Base-by-base conservation (phyloP, 2,329 filamentous ascomycete species). In the Pezizomycotina sp. region DNA sequence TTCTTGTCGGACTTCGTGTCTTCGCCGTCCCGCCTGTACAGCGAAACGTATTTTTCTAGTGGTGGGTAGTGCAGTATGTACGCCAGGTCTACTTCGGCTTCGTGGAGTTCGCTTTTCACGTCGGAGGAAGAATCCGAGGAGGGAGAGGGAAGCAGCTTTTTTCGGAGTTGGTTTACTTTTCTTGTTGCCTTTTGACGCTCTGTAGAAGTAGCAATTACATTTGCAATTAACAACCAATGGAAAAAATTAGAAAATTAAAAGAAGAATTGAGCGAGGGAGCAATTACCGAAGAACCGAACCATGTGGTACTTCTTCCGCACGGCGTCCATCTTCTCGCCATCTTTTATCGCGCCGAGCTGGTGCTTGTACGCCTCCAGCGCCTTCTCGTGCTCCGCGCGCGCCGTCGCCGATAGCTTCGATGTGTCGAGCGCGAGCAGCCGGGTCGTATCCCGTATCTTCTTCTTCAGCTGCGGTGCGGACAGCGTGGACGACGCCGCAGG, bases 261-360 rank as follows among this genome's bases (percentile, higher is more conserved):
- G n/a, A n/a, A n/a, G n/a, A n/a, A n/a, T n/a, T n/a, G n/a, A n/a
- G n/a, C n/a, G n/a, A n/a, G n/a, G n/a, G n/a, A n/a, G n/a, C n/a
- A n/a, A n/a, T n/a, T n/a, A n/a, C 50, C 80, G 57, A 86, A 86
- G 55, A 89, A 89, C 18, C 80, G 65, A 32, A 86, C 71, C 69
- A 81, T 84, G 55, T 86, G 79, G 50, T 83, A 89, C 55, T 74
- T 77, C 32, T 64, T 64, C 45, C 84, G 82, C 69, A 84, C 80
- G 41, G 71, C 65, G 49, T 65, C 66, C 47, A 71, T 66, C 52
- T 64, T 65, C 58, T 71, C 74, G 50, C 72, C 70, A 40, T 65
- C 63, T 41, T 68, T 61, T 30, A 67, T 63, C 45, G 68, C 64
- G 4, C 58, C 62, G 40, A 84, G 62, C 50, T 78, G 74, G 46